These are phyloP conservation scores for Tritrichomonas musculus DNA, from an alignment of 208 protist species.

Conservation along the genomic window DNA sequence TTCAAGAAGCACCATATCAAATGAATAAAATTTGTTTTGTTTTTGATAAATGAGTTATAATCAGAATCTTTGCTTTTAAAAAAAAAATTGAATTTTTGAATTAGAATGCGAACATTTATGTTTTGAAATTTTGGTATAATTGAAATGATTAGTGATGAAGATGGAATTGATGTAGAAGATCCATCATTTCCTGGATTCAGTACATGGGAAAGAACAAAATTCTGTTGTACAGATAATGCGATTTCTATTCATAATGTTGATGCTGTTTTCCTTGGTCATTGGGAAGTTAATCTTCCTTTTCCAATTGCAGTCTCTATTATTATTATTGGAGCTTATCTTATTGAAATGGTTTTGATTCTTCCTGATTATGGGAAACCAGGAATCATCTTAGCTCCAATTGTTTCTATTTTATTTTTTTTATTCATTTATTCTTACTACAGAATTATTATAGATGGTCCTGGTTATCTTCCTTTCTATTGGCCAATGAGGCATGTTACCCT, in stretches of 20 bases:
- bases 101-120: too few species aligned
- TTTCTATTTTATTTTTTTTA: neutral
- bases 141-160: too few species aligned
- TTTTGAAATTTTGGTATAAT: too few species aligned
- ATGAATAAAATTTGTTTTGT: too few species aligned
- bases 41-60: too few species aligned
- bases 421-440: neutral
- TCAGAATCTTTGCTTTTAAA: too few species aligned
- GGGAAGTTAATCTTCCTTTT: neutral
- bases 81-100: too few species aligned
- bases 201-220: neutral
- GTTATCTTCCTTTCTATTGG: neutral
- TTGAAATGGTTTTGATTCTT: neutral
- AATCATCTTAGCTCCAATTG: neutral
- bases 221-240: neutral
- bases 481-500: neutral
- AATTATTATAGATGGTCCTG: neutral
- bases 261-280: neutral
- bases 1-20: too few species aligned
- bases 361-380: neutral
- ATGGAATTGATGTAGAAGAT: neutral
- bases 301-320: neutral
- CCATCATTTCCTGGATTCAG: neutral
- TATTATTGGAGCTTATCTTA: neutral
- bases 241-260: neutral